Evolutionary conservation across 441 rosid species (phyloP).

Genomic region (Eutrema salsugineum): DNA sequence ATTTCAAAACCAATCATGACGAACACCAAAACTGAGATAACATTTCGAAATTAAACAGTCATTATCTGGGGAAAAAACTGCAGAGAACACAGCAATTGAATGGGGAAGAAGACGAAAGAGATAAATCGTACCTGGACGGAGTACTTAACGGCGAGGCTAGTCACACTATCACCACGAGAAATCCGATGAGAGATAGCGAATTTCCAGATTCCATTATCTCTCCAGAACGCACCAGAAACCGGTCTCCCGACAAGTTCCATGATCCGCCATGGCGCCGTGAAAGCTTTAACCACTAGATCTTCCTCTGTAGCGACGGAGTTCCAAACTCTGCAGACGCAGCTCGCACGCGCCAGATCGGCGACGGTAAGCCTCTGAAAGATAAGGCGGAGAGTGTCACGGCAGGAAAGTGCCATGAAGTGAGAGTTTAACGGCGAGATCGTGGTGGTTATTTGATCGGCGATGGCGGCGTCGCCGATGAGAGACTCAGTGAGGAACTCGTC

Average conservation of each 20-base stretch:
- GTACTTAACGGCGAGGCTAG: slow-evolving; percentile 83
- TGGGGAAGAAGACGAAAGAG: neutral
- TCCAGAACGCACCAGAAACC: slow-evolving; percentile 60
- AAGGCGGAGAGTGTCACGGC: slow-evolving; percentile 63
- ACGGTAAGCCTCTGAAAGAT: slow-evolving; percentile 60
- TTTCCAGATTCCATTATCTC: slow-evolving; percentile 67
- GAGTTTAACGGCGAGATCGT: slow-evolving; percentile 57
- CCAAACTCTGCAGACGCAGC: slow-evolving; percentile 83
- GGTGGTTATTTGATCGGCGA: slow-evolving; percentile 6
- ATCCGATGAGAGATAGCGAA: slow-evolving; percentile 82
- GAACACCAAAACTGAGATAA: neutral
- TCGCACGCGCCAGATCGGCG: slow-evolving; percentile 70
- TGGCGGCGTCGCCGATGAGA: neutral
- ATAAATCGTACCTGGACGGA: slow-evolving; percentile 65
- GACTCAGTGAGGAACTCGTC: slow-evolving; percentile 21
- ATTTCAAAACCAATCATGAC: neutral
- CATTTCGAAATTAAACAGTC: neutral
- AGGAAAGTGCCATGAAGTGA: slow-evolving; percentile 48
- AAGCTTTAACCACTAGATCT: slow-evolving; percentile 46
- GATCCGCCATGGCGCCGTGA: slow-evolving; percentile 65
- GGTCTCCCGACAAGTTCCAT: slow-evolving; percentile 71
- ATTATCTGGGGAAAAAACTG: too few relatives aligned
- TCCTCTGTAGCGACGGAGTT: slow-evolving; percentile 47
- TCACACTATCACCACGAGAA: slow-evolving; percentile 58
- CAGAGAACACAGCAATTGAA: neutral